Base-by-base conservation (phyloP, 257 asterid species). In the Orobanche coerulescens region DNA sequence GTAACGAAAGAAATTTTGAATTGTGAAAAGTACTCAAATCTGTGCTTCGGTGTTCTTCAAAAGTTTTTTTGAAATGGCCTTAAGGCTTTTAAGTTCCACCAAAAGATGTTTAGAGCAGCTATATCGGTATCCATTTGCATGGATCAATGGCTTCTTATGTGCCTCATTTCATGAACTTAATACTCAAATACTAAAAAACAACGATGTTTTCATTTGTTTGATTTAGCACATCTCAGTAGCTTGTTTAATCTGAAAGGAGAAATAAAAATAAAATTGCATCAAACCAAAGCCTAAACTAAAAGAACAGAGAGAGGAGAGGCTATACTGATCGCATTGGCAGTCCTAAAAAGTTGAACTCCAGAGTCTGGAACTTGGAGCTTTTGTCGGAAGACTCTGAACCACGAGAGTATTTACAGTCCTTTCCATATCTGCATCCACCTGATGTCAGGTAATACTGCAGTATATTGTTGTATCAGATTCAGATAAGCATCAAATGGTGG, bases 381-480 rank as follows among this genome's bases (percentile, higher is more conserved):
- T 50, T 62, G 55, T 75, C 79, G 63, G n/a, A n/a, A n/a, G n/a
- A n/a, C n/a, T n/a, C n/a, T n/a, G 62, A 66, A 56, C 78, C 81
- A 68, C 87, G 97, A 70, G 71, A 73, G 62, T 58, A 90, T 78
- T 71, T 87, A 65, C 97, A 87, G 65, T 74, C 69, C 31, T 69
- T 69, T 37, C 95, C 95, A 71, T 81, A 78, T 68, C 71, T 84
- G 88, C 97, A 90, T 31, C 95, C 97, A 15, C 77, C 93, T 14
- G 84, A 48, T 8, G 86, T 75, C 71, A 81, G 58, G 79, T 77
- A 84, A 75, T 82, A 90, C 97, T 90, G 89, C 82, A 84, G 51
- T 59, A 63, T 12, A 26, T 4, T 15, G 56, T 36, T 60, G 71
- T 49, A 67, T 62, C 46, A 58, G n/a, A n/a, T n/a, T n/a, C n/a